Base-by-base conservation (phyloP, 1,284 basidiomycete species). In the Heterobasidion parviporum region DNA sequence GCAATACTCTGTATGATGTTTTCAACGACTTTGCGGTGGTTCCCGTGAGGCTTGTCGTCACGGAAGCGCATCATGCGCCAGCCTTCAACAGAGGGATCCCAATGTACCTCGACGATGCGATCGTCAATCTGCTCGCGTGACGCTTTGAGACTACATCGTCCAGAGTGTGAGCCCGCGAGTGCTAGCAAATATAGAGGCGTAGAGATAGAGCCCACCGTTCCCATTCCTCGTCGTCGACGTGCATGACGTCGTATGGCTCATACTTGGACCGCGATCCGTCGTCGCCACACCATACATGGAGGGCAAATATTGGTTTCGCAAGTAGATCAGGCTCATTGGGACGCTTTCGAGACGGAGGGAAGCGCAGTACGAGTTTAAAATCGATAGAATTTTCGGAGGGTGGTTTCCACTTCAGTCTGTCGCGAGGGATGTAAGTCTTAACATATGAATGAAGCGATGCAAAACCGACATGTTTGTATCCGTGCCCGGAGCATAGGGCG, bases 311-410 rank as follows among this genome's bases (percentile, higher is more conserved):
- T 0, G 97, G 97, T 70, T 95, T 98, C 8, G 86, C 86, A 54
- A 74, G 76, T 59, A 87, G 89, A 65, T 99, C 94, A 0, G 92
- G 89, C 64, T 84, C 71, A 7, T 70, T 63, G 0, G 80, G 77
- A 57, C 84, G 70, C 34, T 74, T 71, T 8, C 67, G 68, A 33
- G 72, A 69, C 2, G 93, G 84, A 2, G 96, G 94, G 68, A 99
- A 99, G 41, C 92, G 85, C 16, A 99, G 77, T 54, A 95, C 80
- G 12, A 99, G 85, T 68, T 93, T 93, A 76, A 99, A 99, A 71
- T 99, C 97, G 66, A 99, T 90, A 3, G 94, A 94, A 70, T 99
- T 99, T 67, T 99, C 97, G 2, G 89, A 91, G 3, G 97, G 94
- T 1, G 96, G 95, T 71, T 99, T 99, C 97, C 97, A 99, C 70